Evolutionary conservation across 768 basidiomycete species (phyloP), one percentile per base, ranked within the genome.

Genomic region (Rhizopogon salebrosus): DNA sequence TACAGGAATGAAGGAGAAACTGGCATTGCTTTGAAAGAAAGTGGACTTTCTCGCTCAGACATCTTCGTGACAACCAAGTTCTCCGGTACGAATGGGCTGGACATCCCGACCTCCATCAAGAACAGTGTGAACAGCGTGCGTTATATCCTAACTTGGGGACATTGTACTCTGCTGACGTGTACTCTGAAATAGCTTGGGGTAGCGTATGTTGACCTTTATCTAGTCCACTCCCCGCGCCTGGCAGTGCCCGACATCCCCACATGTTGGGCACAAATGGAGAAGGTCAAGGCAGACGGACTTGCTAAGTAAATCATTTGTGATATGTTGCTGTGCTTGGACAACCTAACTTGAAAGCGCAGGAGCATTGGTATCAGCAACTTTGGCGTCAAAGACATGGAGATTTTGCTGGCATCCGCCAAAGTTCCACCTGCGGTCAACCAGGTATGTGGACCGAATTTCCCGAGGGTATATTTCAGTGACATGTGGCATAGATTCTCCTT

Each of bases 391-490:
- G 66, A 60, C 27, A 36, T 68, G 42, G 60, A 60, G 51, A 54
- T 70, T 35, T 69, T 84, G 6, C 64, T 80, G 27, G 66, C 75
- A 35, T 70, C 74, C 20, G 75, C 72, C 54, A 75, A 67, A 20
- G 75, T 86, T 58, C 71, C 77, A n/a, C 85, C 87, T 16, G 81
- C 80, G 34, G 76, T 81, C 14, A 83, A 89, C 60, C 87, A 89
- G 64, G 77, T 85, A 18, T 82, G 84, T 68, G 50, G n/a, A 51
- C 16, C 9, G 36, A 26, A 20, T 10, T 35, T 31, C n/a, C 31
- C 36, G 9, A 40, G n/a, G 24, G 31, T 34, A 34, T 4, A 13
- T 34, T 24, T 39, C 23, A 16, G 10, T 26, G 41, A n/a, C 29
- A 23, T 34, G 14, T 6, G 35, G 27, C 13, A 16, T 20, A 45